Base-by-base conservation (phyloP, 1,284 basidiomycete species). In the Flammula alnicola region DNA sequence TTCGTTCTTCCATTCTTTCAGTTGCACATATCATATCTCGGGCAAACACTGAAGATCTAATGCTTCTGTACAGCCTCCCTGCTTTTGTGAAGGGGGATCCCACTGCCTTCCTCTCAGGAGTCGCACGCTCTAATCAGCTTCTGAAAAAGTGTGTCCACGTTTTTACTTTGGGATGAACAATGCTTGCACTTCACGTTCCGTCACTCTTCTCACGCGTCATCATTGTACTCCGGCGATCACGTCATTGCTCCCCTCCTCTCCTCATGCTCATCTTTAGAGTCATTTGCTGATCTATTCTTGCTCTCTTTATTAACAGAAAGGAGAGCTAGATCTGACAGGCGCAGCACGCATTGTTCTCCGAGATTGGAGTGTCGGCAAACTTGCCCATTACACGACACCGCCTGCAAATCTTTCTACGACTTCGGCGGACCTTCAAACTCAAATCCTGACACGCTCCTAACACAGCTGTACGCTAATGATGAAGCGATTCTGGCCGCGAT, bases 1-100 rank as follows among this genome's bases (percentile, higher is more conserved):
- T 47, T 42, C 12, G 38, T 45, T 36, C 17, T 48, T 47, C 22
- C 33, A 37, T 37, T 33, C 12, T 31, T 44, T 14, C 60, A 93
- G 93, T 91, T 53, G 73, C 80, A 25, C 79, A 88, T 55, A 83
- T 97, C 52, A 76, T 95, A n/a, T 67, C 80, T 25, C 83, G 84
- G 27, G 84, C 89, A 11, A 84, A 83, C 58, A 71, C 80, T 14
- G 88, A 95, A 63, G 94, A 96, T 68, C 75, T 97, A 40, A 95
- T 95, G 89, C 74, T 96, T 37, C 76, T 88, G 46, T 96, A 95
- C 75, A 88, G 83, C 62, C 77, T 95, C n/a, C 91, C 95, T 10
- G 88, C 86, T 17, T 95, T 95, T 65, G 63, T 79, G n/a, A 75
- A 77, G 32, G 84, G 86, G 2, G 85, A 94, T 55, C 70, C 82